Evolutionary conservation across 768 basidiomycete genomes (phyloP).

Genomic region (Leccinum obscurum): DNA sequence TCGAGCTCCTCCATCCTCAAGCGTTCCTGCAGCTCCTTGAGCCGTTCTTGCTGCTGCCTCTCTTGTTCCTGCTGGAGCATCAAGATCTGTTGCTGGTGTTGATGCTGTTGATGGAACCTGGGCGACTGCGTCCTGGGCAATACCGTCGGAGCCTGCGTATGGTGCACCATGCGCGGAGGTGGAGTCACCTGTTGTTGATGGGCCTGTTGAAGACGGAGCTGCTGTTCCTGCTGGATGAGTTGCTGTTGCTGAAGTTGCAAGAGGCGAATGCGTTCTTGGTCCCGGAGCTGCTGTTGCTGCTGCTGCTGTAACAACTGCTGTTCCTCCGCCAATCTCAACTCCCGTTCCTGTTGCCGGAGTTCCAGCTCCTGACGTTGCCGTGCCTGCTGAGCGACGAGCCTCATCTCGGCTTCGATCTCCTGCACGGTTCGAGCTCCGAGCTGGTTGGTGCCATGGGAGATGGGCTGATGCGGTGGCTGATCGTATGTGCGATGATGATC

Average conservation of each 20-base stretch:
- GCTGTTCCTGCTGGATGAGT: constrained; percentile 35
- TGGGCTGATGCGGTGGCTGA: constrained; percentile 39
- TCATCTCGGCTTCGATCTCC: constrained; percentile 86
- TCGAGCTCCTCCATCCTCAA: constrained; percentile 65
- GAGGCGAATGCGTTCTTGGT: constrained; percentile 40
- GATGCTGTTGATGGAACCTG: constrained; percentile 75
- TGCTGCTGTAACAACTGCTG: constrained; percentile 42
- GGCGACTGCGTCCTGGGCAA: constrained; percentile 70
- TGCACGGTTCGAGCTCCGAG: constrained; percentile 62
- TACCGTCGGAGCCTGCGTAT: constrained; percentile 22
- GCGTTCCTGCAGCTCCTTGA: constrained; percentile 64
- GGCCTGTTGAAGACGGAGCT: constrained; percentile 40
- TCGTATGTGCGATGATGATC: constrained; percentile 36
- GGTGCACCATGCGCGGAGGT: constrained; percentile 65
- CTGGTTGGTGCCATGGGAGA: constrained; percentile 36
- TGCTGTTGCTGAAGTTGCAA: constrained; percentile 47
- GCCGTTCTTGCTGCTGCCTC: constrained; percentile 54
- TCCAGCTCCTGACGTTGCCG: constrained; percentile 41
- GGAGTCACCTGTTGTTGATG: constrained; percentile 49
- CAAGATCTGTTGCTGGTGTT: constrained; percentile 70
- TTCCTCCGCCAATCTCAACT: constrained; percentile 33
- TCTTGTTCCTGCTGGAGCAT: constrained; percentile 70
- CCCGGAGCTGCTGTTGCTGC: constrained; percentile 41
- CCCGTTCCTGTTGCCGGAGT: constrained; percentile 49
- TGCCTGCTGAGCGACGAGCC: constrained; percentile 53